Conservation (phyloP, 2,329 filamentous ascomycete species). For the Xylariaceae sp. region DNA sequence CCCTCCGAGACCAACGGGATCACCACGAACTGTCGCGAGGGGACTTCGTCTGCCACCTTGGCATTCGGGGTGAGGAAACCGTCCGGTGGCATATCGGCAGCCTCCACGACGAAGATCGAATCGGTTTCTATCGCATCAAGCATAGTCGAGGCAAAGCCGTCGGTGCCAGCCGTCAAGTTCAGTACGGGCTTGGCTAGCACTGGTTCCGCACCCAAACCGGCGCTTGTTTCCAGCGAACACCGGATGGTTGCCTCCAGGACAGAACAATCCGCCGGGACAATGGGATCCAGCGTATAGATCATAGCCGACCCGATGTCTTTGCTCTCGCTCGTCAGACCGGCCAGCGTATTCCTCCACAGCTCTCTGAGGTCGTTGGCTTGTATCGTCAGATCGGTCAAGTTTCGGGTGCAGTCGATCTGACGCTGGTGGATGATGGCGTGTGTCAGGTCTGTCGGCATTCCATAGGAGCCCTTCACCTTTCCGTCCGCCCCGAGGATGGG, state of each 20-base stretch:
- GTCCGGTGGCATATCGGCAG: constrained; percentile 11
- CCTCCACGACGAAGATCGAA: constrained; percentile 17
- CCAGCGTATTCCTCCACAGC: constrained; percentile 29
- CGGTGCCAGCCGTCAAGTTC: constrained; percentile 14
- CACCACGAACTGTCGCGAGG: constrained; percentile 19
- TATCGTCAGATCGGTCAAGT: constrained; percentile 31
- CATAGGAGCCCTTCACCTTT: constrained; percentile 28
- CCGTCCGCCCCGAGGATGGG: constrained; percentile 36
- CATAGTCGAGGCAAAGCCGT: constrained; percentile 23
- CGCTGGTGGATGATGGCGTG: constrained; percentile 32
- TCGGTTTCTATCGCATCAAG: constrained; percentile 15
- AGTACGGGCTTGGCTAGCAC: constrained; percentile 16
- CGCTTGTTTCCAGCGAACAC: constrained; percentile 19
- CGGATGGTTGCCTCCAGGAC: constrained; percentile 14
- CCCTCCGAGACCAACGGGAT: constrained; percentile 18
- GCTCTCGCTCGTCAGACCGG: constrained; percentile 21
- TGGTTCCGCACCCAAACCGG: constrained; percentile 16
- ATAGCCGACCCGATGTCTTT: constrained; percentile 30
- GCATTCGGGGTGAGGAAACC: constrained; percentile 15
- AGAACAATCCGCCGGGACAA: constrained; percentile 15
- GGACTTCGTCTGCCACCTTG: constrained; percentile 16
- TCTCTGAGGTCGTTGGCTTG: constrained; percentile 28
- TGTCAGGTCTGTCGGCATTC: constrained; percentile 25
- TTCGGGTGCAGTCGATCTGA: constrained; percentile 35
- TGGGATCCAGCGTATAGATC: constrained; percentile 28